Conservation (phyloP, 148 eudicot genomes). For the Drosera capensis region DNA sequence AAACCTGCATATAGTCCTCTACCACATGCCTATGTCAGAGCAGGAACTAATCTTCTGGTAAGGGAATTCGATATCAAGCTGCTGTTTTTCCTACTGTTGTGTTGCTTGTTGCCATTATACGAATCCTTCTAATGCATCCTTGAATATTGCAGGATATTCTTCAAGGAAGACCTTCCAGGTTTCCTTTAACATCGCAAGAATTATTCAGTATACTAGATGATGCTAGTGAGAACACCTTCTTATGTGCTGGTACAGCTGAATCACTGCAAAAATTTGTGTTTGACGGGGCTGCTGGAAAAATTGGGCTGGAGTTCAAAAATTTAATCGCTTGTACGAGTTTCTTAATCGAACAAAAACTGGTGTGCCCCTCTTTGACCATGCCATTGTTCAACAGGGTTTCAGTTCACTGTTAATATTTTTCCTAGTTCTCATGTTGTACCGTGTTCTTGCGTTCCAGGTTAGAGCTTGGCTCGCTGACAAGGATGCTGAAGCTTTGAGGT, state of each 20-base stretch:
- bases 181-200: conserved; percentile 55
- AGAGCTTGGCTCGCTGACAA: conserved; percentile 90
- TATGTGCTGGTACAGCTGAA: conserved; percentile 81
- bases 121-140: not conserved
- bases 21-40: conserved; percentile 52
- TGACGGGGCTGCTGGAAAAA: conserved; percentile 70
- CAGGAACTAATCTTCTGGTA: conserved; percentile 74
- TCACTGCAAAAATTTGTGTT: conserved; percentile 68
- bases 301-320: conserved; percentile 75
- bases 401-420: not conserved
- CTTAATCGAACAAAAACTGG: conserved; percentile 90
- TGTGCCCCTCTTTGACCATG: conserved; percentile 12
- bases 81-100: not conserved
- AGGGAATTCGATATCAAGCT: conserved; percentile 5
- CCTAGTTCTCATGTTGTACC: not conserved
- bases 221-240: conserved; percentile 92
- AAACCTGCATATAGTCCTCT: conserved; percentile 46
- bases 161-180: conserved; percentile 48
- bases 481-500: conserved; percentile 91
- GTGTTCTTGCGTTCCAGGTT: conserved; percentile 29
- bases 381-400: not conserved
- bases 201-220: conserved; percentile 69
- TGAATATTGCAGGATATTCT: conserved; percentile 62
- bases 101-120: not conserved
- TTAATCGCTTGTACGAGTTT: conserved; percentile 75